A percentile compares a stretch with the other conserved stretches of the same genome.
These are phyloP conservation scores for Trametes elegans DNA, from an alignment of 768 basidiomycete genomes.

Conservation along the genomic window DNA sequence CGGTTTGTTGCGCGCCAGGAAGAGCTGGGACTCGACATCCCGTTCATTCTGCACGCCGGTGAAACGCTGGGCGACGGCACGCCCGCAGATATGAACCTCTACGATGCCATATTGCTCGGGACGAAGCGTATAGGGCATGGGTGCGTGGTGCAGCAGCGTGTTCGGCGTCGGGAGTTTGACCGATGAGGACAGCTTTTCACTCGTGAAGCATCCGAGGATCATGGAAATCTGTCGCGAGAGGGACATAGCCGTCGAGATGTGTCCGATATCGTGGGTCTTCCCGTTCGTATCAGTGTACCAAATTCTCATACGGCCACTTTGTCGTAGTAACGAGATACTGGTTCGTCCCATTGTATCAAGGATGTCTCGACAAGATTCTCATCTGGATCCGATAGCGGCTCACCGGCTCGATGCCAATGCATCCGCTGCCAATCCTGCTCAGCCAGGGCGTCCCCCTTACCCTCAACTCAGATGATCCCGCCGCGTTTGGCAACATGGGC, in stretches of 20 bases:
- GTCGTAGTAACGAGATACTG: conserved; percentile 67
- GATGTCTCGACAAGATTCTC: too few species aligned
- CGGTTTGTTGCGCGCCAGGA: conserved; percentile 55
- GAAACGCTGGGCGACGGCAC: conserved; percentile 79
- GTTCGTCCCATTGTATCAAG: too few species aligned
- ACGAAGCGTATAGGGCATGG: conserved; percentile 82
- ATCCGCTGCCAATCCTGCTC: conserved; percentile 64
- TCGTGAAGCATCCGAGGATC: conserved; percentile 71
- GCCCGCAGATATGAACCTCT: conserved; percentile 65
- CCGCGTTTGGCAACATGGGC: conserved; percentile 75
- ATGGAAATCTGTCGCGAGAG: conserved; percentile 62
- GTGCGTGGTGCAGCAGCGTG: conserved; percentile 33
- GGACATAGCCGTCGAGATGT: conserved; percentile 69
- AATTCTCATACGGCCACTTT: background rate
- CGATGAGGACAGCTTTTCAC: conserved; percentile 60
- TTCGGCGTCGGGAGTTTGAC: background rate
- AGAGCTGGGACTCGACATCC: conserved; percentile 59
- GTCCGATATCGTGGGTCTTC: conserved; percentile 70
- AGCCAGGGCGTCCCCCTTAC: conserved; percentile 72
- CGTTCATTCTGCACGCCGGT: conserved; percentile 78
- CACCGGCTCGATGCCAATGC: conserved; percentile 76
- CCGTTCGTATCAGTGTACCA: background rate
- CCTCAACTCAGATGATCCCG: conserved; percentile 72
- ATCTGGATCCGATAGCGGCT: conserved; percentile 61
- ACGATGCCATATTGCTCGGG: conserved; percentile 74